These are phyloP conservation scores for Spinacia oleracea DNA, from an alignment of 179 eudicot species.

Conservation along the genomic window DNA sequence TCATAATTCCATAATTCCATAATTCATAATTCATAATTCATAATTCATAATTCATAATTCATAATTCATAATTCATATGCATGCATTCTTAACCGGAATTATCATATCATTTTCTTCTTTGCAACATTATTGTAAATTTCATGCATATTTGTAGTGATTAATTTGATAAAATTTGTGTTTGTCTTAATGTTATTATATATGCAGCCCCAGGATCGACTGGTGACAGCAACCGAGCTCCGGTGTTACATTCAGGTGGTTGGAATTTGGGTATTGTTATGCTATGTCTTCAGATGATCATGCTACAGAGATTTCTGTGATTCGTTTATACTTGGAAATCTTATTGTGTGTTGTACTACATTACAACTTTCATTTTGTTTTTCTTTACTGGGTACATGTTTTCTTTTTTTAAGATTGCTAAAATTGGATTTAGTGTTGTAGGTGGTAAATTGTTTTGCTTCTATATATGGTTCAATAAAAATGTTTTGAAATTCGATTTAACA, in stretches of 20 bases:
- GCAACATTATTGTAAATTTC: background rate
- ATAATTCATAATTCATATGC: too few species aligned
- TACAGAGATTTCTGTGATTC: conserved; percentile 28
- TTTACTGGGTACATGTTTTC: background rate
- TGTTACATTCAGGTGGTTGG: conserved; percentile 33
- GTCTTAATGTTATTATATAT: background rate
- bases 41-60: too few species aligned
- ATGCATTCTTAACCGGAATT: background rate
- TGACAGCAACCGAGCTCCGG: conserved; percentile 28
- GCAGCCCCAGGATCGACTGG: conserved; percentile 24
- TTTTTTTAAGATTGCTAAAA: background rate
- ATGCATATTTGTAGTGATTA: background rate
- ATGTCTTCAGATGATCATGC: conserved; percentile 36
- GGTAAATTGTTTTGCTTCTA: too few species aligned
- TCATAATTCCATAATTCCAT: too few species aligned
- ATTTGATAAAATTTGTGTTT: background rate
- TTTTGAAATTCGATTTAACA: too few species aligned
- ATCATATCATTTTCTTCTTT: too few species aligned
- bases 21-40: too few species aligned
- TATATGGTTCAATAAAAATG: too few species aligned
- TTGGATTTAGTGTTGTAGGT: background rate
- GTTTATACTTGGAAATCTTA: background rate
- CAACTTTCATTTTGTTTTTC: background rate
- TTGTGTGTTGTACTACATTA: background rate
- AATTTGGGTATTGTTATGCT: conserved; percentile 33